Evolutionary conservation across 306 rosid species (phyloP).

Genomic region (Spatholobus suberectus): DNA sequence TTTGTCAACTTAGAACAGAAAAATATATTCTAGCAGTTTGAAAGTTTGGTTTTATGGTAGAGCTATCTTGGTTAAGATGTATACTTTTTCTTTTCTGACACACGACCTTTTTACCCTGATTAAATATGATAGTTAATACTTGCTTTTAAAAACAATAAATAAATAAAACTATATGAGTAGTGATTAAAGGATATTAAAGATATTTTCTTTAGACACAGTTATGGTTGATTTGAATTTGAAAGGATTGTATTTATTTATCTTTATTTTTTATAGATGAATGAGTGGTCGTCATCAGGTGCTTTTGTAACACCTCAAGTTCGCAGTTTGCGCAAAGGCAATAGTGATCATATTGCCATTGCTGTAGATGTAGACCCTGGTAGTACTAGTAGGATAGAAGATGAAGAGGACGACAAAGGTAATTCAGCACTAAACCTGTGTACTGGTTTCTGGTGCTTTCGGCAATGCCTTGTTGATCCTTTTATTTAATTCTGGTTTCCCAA

Average conservation of each 20-base stretch:
- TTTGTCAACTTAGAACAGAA: neutral
- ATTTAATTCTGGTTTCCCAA: constrained; percentile 33
- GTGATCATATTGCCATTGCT: constrained; percentile 90
- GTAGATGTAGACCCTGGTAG: constrained; percentile 82
- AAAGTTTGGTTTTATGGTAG: neutral
- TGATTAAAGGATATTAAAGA: constrained; percentile 7
- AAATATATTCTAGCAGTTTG: constrained; percentile 4
- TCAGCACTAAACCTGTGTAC: constrained; percentile 7
- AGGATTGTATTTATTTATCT: constrained; percentile 21
- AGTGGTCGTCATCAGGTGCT: constrained; percentile 69
- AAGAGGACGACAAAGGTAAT: constrained; percentile 96
- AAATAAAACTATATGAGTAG: neutral
- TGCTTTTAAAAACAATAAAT: neutral
- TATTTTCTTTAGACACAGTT: neutral
- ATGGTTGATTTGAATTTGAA: constrained; percentile 10
- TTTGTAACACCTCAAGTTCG: constrained; percentile 89
- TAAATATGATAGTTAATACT: neutral
- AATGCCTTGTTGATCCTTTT: constrained; percentile 6
- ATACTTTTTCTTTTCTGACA: neutral
- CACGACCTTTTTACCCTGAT: constrained; percentile 1
- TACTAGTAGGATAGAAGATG: constrained; percentile 76
- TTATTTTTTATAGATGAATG: constrained; percentile 55
- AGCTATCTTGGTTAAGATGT: constrained; percentile 10
- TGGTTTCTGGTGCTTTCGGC: constrained; percentile 18
- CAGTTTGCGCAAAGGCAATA: constrained; percentile 92